Evolutionary conservation across 148 eudicot species (phyloP).

Genomic region (Chenopodium formosanum): DNA sequence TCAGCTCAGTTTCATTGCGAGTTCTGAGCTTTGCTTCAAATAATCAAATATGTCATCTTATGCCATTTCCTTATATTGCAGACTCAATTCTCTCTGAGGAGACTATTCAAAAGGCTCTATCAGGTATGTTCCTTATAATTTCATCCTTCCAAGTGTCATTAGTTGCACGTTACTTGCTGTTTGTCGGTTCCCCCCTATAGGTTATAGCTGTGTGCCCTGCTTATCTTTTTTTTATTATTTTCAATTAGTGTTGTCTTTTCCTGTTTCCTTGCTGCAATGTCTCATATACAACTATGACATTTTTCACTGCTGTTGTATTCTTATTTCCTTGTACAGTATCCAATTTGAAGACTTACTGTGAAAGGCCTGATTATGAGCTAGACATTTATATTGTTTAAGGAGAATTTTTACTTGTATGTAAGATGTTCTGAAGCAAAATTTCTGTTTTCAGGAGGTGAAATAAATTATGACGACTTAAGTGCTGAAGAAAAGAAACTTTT

Average conservation of each 20-base stretch:
- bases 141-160: background rate
- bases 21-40: background rate
- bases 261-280: background rate
- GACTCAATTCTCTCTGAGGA: slow-evolving; percentile 73
- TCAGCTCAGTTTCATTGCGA: background rate
- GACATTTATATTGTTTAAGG: background rate
- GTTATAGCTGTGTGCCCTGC: background rate
- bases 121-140: slow-evolving; percentile 43
- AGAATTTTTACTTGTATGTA: background rate
- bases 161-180: background rate
- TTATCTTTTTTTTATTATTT: background rate
- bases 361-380: background rate
- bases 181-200: background rate
- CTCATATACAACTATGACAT: background rate
- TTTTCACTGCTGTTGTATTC: background rate
- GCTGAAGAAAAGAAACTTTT: slow-evolving; percentile 67
- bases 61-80: slow-evolving; percentile 27
- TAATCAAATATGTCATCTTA: background rate
- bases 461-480: slow-evolving; percentile 62
- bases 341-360: background rate
- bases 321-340: background rate
- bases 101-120: slow-evolving; percentile 69
- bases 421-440: background rate
- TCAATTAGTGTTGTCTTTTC: background rate
- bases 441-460: slow-evolving; percentile 43